phyloP scores from a whole-genome alignment of 2,329 filamentous ascomycete species.

The Tolypocladium tundrense region DNA sequence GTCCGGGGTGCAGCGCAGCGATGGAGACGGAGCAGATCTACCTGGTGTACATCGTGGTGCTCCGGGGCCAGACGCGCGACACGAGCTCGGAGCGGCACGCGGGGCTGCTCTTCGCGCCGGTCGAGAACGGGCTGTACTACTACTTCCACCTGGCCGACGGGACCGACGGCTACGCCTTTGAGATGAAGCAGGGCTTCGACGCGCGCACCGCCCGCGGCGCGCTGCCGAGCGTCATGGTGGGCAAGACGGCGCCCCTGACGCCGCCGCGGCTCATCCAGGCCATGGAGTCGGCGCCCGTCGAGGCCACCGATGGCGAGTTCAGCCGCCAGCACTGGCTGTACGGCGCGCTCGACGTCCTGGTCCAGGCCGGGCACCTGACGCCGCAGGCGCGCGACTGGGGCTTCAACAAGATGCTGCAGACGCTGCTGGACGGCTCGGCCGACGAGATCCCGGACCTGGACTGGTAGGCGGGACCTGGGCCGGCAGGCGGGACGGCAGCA shows the following conservation, averaged over 20 bases:
- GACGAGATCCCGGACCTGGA: conserved; percentile 5
- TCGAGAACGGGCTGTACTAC: conserved; percentile 3
- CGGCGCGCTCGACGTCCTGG: conserved; percentile 3
- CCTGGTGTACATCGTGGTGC: conserved; percentile 7
- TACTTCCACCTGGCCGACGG: conserved; percentile 5
- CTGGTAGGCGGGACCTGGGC: neutral
- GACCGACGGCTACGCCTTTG: conserved; percentile 3
- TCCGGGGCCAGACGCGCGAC: conserved; percentile 6
- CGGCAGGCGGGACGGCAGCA: no score
- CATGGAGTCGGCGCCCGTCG: conserved; percentile 4
- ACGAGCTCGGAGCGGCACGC: conserved; percentile 6
- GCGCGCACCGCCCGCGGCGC: conserved; percentile 5
- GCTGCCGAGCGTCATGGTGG: conserved; percentile 5
- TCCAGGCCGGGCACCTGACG: conserved; percentile 1
- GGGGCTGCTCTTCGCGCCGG: conserved; percentile 5
- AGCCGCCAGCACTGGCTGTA: conserved; percentile 8
- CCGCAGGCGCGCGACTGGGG: conserved; percentile 4
- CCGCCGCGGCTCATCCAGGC: conserved; percentile 1
- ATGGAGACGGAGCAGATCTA: conserved; percentile 1
- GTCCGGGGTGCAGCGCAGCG: neutral
- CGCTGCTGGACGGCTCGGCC: conserved; percentile 7
- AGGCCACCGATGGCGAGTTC: conserved; percentile 7
- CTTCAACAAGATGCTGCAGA: conserved; percentile 7
- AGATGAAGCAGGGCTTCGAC: conserved; percentile 6
- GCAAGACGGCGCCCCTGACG: conserved; percentile 4